Evolutionary conservation across 2,329 filamentous ascomycete genomes (phyloP).

Genomic region (Aspergillus brasiliensis): DNA sequence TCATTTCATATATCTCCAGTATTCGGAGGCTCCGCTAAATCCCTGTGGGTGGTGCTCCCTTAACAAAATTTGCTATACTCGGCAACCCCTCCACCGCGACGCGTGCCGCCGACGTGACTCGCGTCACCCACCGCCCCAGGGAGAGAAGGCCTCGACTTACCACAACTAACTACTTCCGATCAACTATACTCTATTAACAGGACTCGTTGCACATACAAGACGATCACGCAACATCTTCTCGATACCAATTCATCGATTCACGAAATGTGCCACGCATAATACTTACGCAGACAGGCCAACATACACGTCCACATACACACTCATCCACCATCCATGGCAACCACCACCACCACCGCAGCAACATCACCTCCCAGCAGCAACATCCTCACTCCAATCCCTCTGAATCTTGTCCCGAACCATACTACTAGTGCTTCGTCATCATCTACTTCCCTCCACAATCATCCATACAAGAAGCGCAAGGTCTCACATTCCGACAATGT

Average conservation of each 20-base stretch:
- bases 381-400: conserved; percentile 37
- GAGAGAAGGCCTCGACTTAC: background rate
- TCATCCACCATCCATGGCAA: conserved; percentile 43
- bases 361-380: conserved; percentile 5
- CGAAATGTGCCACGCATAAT: too few species aligned
- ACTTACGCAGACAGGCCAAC: background rate
- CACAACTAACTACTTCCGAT: background rate
- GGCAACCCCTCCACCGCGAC: conserved; percentile 17
- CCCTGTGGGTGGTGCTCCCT: too few species aligned
- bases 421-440: background rate
- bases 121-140: background rate
- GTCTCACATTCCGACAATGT: background rate
- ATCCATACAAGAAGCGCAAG: conserved; percentile 40
- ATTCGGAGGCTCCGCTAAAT: too few species aligned
- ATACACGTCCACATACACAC: conserved; percentile 23
- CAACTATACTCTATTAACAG: background rate
- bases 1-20: too few species aligned
- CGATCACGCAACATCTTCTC: too few species aligned
- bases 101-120: conserved; percentile 25
- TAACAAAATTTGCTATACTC: background rate
- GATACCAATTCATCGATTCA: too few species aligned
- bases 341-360: conserved; percentile 21
- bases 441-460: conserved; percentile 7
- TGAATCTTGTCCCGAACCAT: conserved; percentile 33
- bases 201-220: background rate